Conservation (phyloP, 371 early-diverging fungal genomes). For the Blakeslea trispora region DNA sequence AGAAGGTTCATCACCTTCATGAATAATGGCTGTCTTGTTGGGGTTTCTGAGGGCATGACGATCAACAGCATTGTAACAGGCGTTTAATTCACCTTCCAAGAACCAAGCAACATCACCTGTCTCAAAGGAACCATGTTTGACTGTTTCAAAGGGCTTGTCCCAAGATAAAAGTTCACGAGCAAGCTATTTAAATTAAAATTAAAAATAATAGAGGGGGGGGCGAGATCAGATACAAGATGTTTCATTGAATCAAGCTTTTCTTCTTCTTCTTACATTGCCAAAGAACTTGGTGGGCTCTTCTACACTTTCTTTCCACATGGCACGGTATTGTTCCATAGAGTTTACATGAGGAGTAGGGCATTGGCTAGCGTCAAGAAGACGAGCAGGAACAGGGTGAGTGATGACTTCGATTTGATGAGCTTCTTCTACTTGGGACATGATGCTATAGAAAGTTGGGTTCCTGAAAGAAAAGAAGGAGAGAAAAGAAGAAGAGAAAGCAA, state of each 20-base stretch:
- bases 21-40: conserved; percentile 82
- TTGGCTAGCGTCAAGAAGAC: conserved; percentile 49
- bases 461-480: neutral
- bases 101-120: conserved; percentile 92
- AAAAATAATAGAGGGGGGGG: no score
- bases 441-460: neutral
- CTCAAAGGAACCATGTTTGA: conserved; percentile 62
- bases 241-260: no score
- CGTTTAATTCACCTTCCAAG: conserved; percentile 90
- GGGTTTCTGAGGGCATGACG: conserved; percentile 81
- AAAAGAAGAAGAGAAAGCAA: conserved; percentile 2
- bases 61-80: conserved; percentile 97
- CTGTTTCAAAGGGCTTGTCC: conserved; percentile 75
- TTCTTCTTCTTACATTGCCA: conserved; percentile 63
- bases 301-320: conserved; percentile 79
- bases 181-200: conserved; percentile 33
- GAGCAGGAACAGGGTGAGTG: conserved; percentile 55
- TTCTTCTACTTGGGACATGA: neutral
- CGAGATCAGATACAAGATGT: no score
- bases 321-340: conserved; percentile 77
- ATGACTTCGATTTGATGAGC: conserved; percentile 13
- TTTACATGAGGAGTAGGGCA: conserved; percentile 70
- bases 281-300: conserved; percentile 83
- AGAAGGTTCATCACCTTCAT: conserved; percentile 89
- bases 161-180: conserved; percentile 77